A percentile compares a stretch with the other conserved stretches of the same genome.
phyloP scores from a whole-genome alignment of 495 filamentous ascomycete species.

The Coniosporium apollinis region DNA sequence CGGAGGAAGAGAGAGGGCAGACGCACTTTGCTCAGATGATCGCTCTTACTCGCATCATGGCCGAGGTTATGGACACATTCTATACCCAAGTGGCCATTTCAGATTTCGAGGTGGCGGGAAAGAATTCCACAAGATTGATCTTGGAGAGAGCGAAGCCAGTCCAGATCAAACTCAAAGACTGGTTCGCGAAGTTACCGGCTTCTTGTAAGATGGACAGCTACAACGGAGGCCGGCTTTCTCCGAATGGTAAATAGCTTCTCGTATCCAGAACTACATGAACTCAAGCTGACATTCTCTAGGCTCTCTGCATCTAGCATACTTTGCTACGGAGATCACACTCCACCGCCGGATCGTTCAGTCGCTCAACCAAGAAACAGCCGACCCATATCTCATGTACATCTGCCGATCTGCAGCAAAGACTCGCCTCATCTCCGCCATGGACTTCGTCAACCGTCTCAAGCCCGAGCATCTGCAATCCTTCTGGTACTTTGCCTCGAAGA shows the following conservation, averaged over 20 bases:
- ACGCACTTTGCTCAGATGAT: constrained; percentile 59
- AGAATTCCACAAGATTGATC: constrained; percentile 34
- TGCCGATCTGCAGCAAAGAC: constrained; percentile 84
- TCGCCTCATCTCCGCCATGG: constrained; percentile 36
- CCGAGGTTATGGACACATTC: constrained; percentile 64
- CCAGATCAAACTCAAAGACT: constrained; percentile 67
- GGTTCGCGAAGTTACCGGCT: constrained; percentile 51
- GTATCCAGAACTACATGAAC: not conserved
- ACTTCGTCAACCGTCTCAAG: constrained; percentile 26
- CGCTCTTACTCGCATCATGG: constrained; percentile 53
- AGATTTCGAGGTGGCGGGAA: constrained; percentile 27
- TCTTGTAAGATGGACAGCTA: constrained; percentile 48
- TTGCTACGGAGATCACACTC: constrained; percentile 70
- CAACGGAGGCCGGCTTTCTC: constrained; percentile 22
- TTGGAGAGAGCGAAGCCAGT: constrained; percentile 65
- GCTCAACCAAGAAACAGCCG: constrained; percentile 33
- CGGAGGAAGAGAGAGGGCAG: constrained; percentile 50
- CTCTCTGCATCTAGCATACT: constrained; percentile 69
- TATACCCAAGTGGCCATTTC: constrained; percentile 50
- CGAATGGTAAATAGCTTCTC: constrained; percentile 22
- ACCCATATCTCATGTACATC: constrained; percentile 75
- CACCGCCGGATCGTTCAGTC: constrained; percentile 69
- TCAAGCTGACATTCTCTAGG: constrained; percentile 24
- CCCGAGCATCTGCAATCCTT: constrained; percentile 24
- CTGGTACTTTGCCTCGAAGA: constrained; percentile 62